Percentiles rank a stretch among this genome's conserved stretches.
Evolutionary conservation across 75 land plant species (phyloP).

Genomic region (Ceratopteris richardii): DNA sequence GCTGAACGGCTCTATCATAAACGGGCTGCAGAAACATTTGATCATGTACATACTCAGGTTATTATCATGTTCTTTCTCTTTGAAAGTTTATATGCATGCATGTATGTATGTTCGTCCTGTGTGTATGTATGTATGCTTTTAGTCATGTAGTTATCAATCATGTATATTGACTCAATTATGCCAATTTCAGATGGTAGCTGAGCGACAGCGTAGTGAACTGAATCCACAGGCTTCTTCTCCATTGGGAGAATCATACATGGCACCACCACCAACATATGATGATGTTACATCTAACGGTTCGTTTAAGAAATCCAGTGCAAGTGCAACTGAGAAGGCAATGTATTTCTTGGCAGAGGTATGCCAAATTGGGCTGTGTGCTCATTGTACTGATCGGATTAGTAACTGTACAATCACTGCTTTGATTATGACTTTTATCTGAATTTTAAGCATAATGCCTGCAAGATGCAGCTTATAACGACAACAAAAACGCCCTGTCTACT

Average conservation of each 20-base stretch:
- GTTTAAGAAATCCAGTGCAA: constrained; percentile 7
- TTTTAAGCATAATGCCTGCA: no score
- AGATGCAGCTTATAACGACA: no score
- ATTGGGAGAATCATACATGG: constrained; percentile 14
- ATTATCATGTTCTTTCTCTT: not conserved
- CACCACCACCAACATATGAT: constrained; percentile 38
- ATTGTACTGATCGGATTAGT: no score
- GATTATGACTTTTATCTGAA: no score
- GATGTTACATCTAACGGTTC: constrained; percentile 41
- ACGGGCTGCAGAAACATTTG: constrained; percentile 43
- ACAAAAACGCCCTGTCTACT: no score
- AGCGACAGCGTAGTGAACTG: constrained; percentile 43
- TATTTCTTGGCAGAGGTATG: constrained; percentile 39
- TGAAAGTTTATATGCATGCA: not conserved
- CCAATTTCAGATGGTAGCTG: constrained; percentile 62
- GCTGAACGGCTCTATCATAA: constrained; percentile 67
- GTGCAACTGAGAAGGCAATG: constrained; percentile 17
- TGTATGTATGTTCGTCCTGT: not conserved
- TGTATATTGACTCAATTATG: no score
- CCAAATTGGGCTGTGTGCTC: not conserved
- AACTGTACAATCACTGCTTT: no score
- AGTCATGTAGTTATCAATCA: no score
- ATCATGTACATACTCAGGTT: constrained; percentile 58
- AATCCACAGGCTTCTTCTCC: constrained; percentile 7
- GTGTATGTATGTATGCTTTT: not conserved